Base-by-base conservation (phyloP, 2,329 filamentous ascomycete genomes). In the Alternaria infectoria region DNA sequence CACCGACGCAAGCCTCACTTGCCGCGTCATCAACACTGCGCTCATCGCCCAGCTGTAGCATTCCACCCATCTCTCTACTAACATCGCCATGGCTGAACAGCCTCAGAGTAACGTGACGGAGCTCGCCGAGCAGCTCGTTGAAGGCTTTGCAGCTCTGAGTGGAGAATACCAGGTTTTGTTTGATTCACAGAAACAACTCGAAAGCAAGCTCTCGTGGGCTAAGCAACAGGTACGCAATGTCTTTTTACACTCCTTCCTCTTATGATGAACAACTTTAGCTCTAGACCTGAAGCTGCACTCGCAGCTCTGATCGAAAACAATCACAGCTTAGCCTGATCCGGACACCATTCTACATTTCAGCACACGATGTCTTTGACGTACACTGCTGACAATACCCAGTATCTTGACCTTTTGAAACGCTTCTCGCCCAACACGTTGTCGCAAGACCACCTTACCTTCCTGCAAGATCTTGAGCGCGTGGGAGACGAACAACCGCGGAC, bases 211-310 rank as follows among this genome's bases (percentile, higher is more conserved):
- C 49, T 80, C 77, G 15, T 83, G 80, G 71, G 82, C 82, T 21
- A 82, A 84, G 72, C 79, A 84, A 65, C 83, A 85, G 81, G 83
- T 85, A 77, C 68, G 81, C 66, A 13, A 50, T 51, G 45, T 19
- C 15, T 26, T 28, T 11, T 58, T 54, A 46, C 30, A 64, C 46
- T 21, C 43, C 45, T 58, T 54, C 65, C 56, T 65, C 66, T 69
- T 71, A 79, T 83, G 82, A 83, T 82, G 81, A 83, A 75, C 77
- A 71, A 70, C 61, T 72, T 84, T 84, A 84, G 83, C 82, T 84
- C 82, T 85, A 84, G 82, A 84, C 79, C 83, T 84, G 81, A 77
- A 85, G 82, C 77, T 79, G 79, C 75, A 70, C 69, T 58, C 58
- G 79, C 79, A 74, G 79, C 80, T 66, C 69, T 84, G 83, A 81